These are phyloP conservation scores for Glycine latifolia DNA, from an alignment of 306 rosid genomes.

Conservation along the genomic window DNA sequence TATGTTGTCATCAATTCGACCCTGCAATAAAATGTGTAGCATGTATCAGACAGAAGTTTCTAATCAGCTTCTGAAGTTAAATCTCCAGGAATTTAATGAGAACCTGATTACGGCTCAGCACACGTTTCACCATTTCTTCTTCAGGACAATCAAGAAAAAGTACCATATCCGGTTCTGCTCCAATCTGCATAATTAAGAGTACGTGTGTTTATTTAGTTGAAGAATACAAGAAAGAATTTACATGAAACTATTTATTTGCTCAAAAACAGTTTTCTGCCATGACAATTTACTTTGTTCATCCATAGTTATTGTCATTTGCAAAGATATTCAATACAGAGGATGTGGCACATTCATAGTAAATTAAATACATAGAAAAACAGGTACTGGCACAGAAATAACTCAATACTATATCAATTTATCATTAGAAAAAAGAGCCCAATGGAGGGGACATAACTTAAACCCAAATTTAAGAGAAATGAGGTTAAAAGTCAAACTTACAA, in stretches of 20 bases:
- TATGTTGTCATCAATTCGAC: constrained; percentile 94
- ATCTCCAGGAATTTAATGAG: constrained; percentile 43
- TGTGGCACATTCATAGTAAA: constrained; percentile 26
- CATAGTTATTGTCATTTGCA: constrained; percentile 32
- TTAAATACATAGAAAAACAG: neutral
- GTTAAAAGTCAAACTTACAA: constrained; percentile 67
- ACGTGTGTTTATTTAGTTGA: constrained; percentile 7
- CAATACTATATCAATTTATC: constrained; percentile 29
- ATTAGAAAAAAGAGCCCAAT: neutral
- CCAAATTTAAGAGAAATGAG: constrained; percentile 6
- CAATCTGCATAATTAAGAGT: constrained; percentile 60
- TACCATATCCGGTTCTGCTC: constrained; percentile 78
- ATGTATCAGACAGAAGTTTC: constrained; percentile 39
- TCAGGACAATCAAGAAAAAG: constrained; percentile 97
- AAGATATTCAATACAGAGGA: constrained; percentile 9
- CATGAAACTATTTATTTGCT: constrained; percentile 19
- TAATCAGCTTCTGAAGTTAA: constrained; percentile 9
- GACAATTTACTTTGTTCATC: constrained; percentile 6
- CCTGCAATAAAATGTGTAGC: constrained; percentile 60
- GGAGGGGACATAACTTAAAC: constrained; percentile 14
- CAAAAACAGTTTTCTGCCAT: neutral
- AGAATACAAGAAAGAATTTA: constrained; percentile 28
- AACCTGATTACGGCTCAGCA: constrained; percentile 94
- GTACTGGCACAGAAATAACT: constrained; percentile 35
- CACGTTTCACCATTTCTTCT: constrained; percentile 94